These are phyloP conservation scores for Plantago lanceolata DNA, from an alignment of 305 asterid species.

Conservation along the genomic window DNA sequence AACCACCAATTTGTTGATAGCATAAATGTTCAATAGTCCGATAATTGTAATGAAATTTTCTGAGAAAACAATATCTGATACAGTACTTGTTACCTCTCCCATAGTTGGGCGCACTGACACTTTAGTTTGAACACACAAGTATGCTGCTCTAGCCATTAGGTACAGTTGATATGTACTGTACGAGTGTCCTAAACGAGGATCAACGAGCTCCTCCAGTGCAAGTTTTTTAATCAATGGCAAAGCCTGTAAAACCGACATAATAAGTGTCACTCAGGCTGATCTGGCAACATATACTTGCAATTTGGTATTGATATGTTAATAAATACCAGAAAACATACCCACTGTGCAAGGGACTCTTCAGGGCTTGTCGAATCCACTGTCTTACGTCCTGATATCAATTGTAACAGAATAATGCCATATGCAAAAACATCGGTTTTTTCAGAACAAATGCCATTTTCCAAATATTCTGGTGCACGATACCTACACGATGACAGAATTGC, in stretches of 20 bases:
- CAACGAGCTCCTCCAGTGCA: slow-evolving; percentile 38
- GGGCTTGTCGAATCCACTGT: slow-evolving; percentile 27
- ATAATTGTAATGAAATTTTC: not conserved
- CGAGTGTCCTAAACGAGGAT: slow-evolving; percentile 43
- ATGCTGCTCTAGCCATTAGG: slow-evolving; percentile 51
- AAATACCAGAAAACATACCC: slow-evolving; percentile 33
- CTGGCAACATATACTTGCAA: not conserved
- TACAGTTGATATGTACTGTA: slow-evolving; percentile 38
- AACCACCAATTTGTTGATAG: not conserved
- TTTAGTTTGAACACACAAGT: slow-evolving; percentile 38
- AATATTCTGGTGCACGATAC: slow-evolving; percentile 50
- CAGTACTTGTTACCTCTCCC: slow-evolving; percentile 44
- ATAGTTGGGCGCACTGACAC: slow-evolving; percentile 41
- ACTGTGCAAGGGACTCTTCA: slow-evolving; percentile 35
- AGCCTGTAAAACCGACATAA: slow-evolving; percentile 36
- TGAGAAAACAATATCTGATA: not conserved
- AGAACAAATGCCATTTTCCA: slow-evolving; percentile 33
- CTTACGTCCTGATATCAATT: slow-evolving; percentile 42
- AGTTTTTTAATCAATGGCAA: slow-evolving; percentile 35
- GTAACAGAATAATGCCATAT: slow-evolving; percentile 44
- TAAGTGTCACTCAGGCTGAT: not conserved
- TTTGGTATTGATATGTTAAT: slow-evolving; percentile 1
- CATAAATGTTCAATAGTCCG: not conserved
- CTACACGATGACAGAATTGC: slow-evolving; percentile 27
- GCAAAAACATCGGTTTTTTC: slow-evolving; percentile 42